phyloP scores from a whole-genome alignment of 2,329 filamentous ascomycete genomes.

The Sphaceloma murrayae region DNA sequence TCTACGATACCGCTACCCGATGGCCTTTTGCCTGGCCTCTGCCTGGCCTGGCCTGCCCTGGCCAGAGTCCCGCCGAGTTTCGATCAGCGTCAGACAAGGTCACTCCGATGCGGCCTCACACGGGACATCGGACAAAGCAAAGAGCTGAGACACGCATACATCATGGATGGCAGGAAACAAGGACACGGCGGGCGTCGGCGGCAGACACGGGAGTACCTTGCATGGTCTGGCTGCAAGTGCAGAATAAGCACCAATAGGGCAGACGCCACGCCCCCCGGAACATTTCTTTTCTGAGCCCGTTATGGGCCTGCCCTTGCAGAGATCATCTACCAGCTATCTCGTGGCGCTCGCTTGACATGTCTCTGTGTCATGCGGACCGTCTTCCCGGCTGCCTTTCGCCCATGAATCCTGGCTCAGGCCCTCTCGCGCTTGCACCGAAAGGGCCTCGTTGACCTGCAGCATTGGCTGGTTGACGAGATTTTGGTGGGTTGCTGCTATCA shows the following conservation, averaged over 20 bases:
- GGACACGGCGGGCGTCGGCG: neutral
- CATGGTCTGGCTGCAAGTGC: neutral
- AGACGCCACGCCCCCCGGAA: constrained; percentile 1
- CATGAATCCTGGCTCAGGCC: neutral
- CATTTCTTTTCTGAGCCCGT: neutral
- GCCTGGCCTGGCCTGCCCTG: no score
- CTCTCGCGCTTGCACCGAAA: neutral
- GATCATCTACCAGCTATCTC: neutral
- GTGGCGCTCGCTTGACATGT: neutral
- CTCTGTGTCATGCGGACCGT: no score
- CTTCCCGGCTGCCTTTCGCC: neutral
- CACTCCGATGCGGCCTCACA: no score
- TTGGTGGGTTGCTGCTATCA: neutral
- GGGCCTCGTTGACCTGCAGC: neutral
- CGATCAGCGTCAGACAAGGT: no score
- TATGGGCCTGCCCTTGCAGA: neutral
- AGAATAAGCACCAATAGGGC: constrained; percentile 8
- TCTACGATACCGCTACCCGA: no score
- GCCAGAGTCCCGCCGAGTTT: no score
- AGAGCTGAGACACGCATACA: no score
- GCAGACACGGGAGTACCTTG: constrained; percentile 15
- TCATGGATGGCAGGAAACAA: no score
- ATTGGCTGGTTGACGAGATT: neutral
- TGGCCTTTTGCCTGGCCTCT: no score
- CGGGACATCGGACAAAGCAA: no score